Evolutionary conservation across 2,329 filamentous ascomycete species (phyloP).

Genomic region (Apiospora sp.): DNA sequence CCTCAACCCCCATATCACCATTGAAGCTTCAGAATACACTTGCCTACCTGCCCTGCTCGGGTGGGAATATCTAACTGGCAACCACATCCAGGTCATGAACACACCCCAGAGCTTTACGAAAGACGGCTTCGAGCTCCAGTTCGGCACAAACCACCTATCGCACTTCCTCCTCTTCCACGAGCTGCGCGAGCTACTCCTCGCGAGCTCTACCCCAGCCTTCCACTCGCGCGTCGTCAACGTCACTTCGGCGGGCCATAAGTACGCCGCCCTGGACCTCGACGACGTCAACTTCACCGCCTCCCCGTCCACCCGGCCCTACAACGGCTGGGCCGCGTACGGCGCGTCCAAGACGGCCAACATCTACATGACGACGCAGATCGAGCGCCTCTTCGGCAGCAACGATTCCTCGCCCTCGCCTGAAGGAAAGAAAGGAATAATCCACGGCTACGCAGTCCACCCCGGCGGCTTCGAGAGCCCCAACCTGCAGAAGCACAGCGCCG

Average conservation of each 20-base stretch:
- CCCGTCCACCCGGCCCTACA: slow-evolving; percentile 32
- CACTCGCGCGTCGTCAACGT: slow-evolving; percentile 31
- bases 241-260: slow-evolving; percentile 28
- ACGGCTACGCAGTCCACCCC: slow-evolving; percentile 52
- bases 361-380: slow-evolving; percentile 56
- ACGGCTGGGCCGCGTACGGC: slow-evolving; percentile 50
- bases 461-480: slow-evolving; percentile 49
- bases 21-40: neutral
- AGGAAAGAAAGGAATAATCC: slow-evolving; percentile 41
- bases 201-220: slow-evolving; percentile 41
- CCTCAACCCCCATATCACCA: neutral
- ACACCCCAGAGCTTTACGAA: slow-evolving; percentile 1
- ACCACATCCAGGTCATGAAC: slow-evolving; percentile 27
- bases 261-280: slow-evolving; percentile 27
- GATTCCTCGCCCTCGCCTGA: neutral
- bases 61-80: slow-evolving; percentile 34
- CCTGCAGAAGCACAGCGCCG: slow-evolving; percentile 38
- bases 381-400: slow-evolving; percentile 48
- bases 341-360: slow-evolving; percentile 51
- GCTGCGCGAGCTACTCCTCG: slow-evolving; percentile 31
- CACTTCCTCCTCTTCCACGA: slow-evolving; percentile 23
- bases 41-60: neutral
- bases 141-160: slow-evolving; percentile 24
- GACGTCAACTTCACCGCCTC: slow-evolving; percentile 32
- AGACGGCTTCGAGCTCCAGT: slow-evolving; percentile 24